Evolutionary conservation across 331 rosid species (phyloP), one percentile per base, ranked within the genome.

Genomic region (Saraca asoca): DNA sequence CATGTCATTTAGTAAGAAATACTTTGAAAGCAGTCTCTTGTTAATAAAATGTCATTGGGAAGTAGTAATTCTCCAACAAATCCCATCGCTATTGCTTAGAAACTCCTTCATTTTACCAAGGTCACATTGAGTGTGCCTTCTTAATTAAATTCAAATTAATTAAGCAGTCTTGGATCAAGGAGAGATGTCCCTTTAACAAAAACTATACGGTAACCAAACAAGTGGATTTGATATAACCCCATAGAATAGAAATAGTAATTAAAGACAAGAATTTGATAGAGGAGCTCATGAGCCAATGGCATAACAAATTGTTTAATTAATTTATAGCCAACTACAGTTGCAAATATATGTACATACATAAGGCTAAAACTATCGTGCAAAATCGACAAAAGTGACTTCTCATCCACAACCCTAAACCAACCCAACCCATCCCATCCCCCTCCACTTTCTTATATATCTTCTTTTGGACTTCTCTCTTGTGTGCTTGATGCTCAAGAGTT

Each of bases 321-420:
- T 59, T 55, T 74, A 1, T 37, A 12, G 48, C 19, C 41, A 24
- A 2, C 31, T 35, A 44, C 29, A 46, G 35, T 7, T 0, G 50
- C 37, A 45, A 51, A 62, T 45, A 64, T 44, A 60, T 45, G 65
- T 44, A 60, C 43, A 29, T 74, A 66, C 49, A 77, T 29, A 44
- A 70, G 77, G 77, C 66, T 74, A 29, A 72, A 70, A 85, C 59
- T 79, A 89, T 90, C 98, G 91, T 90, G 98, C 81, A 85, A 87
- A 93, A 85, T 86, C 96, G 90, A 93, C 96, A 93, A 93, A 90
- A 93, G 89, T 81, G 98, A 93, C 98, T 82, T 88, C 69, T 81
- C 96, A 93, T 93, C 98, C 88, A 85, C 80, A 93, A 78, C 89
- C 93, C 96, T 86, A 87, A 85, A 93, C 91, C 90, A 83, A 90